A percentile compares a stretch with the other conserved stretches of the same genome.
Conservation (phyloP, 495 filamentous ascomycete species). For the Rhizodiscina lignyota region DNA sequence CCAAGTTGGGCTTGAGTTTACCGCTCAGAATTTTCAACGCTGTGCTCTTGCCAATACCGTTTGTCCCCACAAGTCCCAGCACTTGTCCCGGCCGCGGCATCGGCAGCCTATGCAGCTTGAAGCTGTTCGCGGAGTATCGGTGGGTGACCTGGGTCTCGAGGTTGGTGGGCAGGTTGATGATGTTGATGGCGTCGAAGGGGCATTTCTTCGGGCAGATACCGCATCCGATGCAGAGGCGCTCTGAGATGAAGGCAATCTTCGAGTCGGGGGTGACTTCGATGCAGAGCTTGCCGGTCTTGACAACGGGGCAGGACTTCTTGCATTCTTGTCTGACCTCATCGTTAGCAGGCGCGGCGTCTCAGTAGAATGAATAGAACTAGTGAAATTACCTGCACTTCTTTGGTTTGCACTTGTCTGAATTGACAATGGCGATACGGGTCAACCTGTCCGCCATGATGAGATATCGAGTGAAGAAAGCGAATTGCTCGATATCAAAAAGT, state of each 20-base stretch:
- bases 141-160: constrained; percentile 95
- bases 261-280: constrained; percentile 83
- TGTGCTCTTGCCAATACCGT: constrained; percentile 99
- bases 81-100: constrained; percentile 93
- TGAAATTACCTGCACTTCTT: constrained; percentile 37
- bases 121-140: constrained; percentile 97
- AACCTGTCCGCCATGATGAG: constrained; percentile 67
- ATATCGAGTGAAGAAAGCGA: too few relatives aligned
- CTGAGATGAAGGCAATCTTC: constrained; percentile 95
- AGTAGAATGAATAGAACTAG: constrained; percentile 1
- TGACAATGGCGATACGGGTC: constrained; percentile 92
- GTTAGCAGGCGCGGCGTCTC: not conserved
- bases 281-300: constrained; percentile 92
- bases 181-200: constrained; percentile 96
- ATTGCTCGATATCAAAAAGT: too few relatives aligned
- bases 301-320: constrained; percentile 97
- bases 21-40: constrained; percentile 95
- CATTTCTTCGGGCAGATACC: constrained; percentile 99
- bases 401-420: constrained; percentile 92
- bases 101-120: constrained; percentile 93
- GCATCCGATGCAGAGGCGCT: constrained; percentile 87
- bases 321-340: constrained; percentile 93
- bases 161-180: constrained; percentile 98
- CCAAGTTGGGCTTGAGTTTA: constrained; percentile 95
- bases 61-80: constrained; percentile 91